Evolutionary conservation across 1,284 basidiomycete species (phyloP).

Genomic region (Pseudozyma hubeiensis): DNA sequence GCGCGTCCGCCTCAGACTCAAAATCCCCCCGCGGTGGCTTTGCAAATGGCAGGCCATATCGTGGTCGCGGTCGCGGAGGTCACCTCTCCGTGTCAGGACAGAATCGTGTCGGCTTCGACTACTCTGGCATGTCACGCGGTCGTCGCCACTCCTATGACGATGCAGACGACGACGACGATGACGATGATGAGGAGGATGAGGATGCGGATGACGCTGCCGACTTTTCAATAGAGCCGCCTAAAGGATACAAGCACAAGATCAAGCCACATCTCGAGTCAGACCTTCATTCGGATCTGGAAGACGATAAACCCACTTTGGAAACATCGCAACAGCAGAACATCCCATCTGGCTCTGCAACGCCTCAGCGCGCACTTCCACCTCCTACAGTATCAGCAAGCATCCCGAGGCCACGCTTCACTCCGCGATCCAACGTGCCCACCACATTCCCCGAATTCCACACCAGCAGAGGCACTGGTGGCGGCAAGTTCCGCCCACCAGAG

Average conservation of each 20-base stretch:
- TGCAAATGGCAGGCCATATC: slow-evolving; percentile 17
- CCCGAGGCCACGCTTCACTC: slow-evolving; percentile 22
- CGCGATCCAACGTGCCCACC: slow-evolving; percentile 22
- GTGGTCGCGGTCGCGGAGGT: slow-evolving; percentile 43
- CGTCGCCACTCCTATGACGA: slow-evolving; percentile 14
- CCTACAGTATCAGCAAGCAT: slow-evolving; percentile 2
- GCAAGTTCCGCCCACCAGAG: slow-evolving; percentile 44
- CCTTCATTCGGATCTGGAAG: slow-evolving; percentile 16
- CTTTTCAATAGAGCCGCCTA: slow-evolving; percentile 35
- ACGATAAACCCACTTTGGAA: background rate
- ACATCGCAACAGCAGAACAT: slow-evolving; percentile 1
- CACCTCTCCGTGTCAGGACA: slow-evolving; percentile 41
- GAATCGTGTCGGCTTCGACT: slow-evolving; percentile 51
- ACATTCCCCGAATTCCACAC: slow-evolving; percentile 48
- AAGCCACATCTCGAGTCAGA: slow-evolving; percentile 43
- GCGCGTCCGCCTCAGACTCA: slow-evolving; percentile 11
- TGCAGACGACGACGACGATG: slow-evolving; percentile 5
- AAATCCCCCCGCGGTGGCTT: slow-evolving; percentile 34
- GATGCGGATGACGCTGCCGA: slow-evolving; percentile 18
- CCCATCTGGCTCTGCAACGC: slow-evolving; percentile 16
- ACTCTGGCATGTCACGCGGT: slow-evolving; percentile 33
- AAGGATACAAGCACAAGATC: slow-evolving; percentile 38
- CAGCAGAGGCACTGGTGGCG: slow-evolving; percentile 19
- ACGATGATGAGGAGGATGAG: slow-evolving; percentile 23
- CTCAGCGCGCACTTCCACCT: slow-evolving; percentile 11